Base-by-base conservation (phyloP, 2,329 filamentous ascomycete species). In the Leptographium radiaticola region DNA sequence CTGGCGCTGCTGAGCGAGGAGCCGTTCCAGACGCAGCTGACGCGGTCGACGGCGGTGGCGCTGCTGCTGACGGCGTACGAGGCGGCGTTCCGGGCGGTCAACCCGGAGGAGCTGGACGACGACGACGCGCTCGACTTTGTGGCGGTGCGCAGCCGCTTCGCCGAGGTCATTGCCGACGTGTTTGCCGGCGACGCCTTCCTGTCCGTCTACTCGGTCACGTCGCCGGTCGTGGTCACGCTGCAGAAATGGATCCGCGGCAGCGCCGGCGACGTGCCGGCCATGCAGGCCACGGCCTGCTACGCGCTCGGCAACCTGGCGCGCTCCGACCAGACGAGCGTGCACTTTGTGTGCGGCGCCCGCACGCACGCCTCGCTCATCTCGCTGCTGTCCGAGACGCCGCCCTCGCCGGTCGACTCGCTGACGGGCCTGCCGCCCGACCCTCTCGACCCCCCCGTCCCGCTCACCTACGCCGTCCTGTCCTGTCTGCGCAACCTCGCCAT, bases 401-500 rank as follows among this genome's bases (percentile, higher is more conserved):
- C 65, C 10, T 62, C 43, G 11, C 20, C 58, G 71, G 40, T 6
- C 46, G 8, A 12, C 25, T 34, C 13, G n/a, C n/a, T n/a, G n/a
- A n/a, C n/a, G n/a, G n/a, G n/a, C n/a, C n/a, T n/a, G n/a, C n/a
- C n/a, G n/a, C n/a, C n/a, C n/a, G n/a, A 46, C 18, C 12, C 25
- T 16, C 51, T 53, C 10, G 43, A 25, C 9, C 56, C 60, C 6
- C 57, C 62, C 31, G 53, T 62, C 2, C 77, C 81, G 57, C 72
- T 81, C 16, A 68, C 80, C 0, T 80, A 83, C 61, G 72, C 78
- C 1, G 68, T 71, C 2, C 68, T 84, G 18, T 75, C 78, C 9
- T 82, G 83, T 60, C 73, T 83, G 56, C 83, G 82, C 64, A 84
- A 84, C 62, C 74, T 84, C 10, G 77, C 80, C 31, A 79, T 84